Base-by-base conservation (phyloP, 2,329 filamentous ascomycete genomes). In the Hirsutella thompsonii region DNA sequence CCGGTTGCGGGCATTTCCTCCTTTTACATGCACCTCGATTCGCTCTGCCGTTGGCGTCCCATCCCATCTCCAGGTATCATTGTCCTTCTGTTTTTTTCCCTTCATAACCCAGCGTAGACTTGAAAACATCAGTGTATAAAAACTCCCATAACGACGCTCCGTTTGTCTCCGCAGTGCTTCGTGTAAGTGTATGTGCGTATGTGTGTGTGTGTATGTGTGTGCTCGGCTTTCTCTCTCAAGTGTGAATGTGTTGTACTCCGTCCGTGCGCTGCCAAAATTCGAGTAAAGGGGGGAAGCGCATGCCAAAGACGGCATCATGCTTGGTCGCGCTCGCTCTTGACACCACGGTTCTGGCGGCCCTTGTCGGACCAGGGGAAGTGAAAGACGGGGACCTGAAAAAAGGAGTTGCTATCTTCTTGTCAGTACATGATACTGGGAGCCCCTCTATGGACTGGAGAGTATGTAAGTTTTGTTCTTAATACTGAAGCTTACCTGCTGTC, bases 331-430 rank as follows among this genome's bases (percentile, higher is more conserved):
- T 57, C 54, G 18, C 45, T 46, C 55, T 81, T 69, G 47, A 54
- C 52, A 44, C 55, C 58, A 46, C 79, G 74, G 45, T 58, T 60
- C 60, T 78, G 72, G 47, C 74, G 75, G 40, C 77, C 83, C 65
- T 82, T 83, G 53, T 83, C 81, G 30, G 84, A 90, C 90, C 90
- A 95, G 41, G 89, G 90, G 72, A 95, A 93, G 71, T 94, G 88
- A 53, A 83, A 81, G 47, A 95, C 88, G 39, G 89, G 90, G 46
- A 94, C 78, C 61, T 92, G 72, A 71, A 94, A 92, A 79, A 94
- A 94, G 21, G 75, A 80, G 65, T 81, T 81, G 69, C 86, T 92
- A 33, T n/a, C n/a, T n/a, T n/a, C n/a, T n/a, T n/a, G n/a, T n/a
- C n/a, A n/a, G n/a, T n/a, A n/a, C n/a, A n/a, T n/a, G n/a, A n/a